phyloP scores from a whole-genome alignment of 495 filamentous ascomycete genomes.

The Aspergillus biplanus region DNA sequence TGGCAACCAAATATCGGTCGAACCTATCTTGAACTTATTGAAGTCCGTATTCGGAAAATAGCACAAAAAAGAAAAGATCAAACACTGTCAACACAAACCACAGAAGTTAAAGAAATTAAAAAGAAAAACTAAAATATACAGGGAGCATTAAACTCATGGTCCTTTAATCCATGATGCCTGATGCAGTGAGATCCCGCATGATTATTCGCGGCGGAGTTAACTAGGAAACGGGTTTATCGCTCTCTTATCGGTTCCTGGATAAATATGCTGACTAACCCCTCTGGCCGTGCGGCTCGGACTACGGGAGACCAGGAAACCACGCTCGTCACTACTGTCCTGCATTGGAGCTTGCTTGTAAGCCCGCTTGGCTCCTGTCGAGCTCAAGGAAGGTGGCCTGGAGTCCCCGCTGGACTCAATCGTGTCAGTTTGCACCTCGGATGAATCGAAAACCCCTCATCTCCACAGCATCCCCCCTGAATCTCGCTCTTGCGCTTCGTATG shows the following conservation, averaged over 20 bases:
- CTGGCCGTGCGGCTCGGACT: not conserved
- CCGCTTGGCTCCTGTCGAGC: not conserved
- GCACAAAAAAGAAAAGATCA: not conserved
- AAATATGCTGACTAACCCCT: constrained; percentile 4
- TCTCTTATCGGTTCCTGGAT: not conserved
- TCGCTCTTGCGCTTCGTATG: constrained; percentile 27
- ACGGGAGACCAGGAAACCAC: constrained; percentile 13
- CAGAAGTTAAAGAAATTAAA: not conserved
- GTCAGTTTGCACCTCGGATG: not conserved
- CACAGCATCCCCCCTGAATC: not conserved
- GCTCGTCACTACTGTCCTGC: not conserved
- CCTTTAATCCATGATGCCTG: not conserved
- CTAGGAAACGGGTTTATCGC: constrained; percentile 3
- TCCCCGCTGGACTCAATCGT: constrained; percentile 11
- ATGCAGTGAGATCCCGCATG: not conserved
- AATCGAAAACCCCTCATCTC: not conserved
- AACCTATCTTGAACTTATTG: too few relatives aligned
- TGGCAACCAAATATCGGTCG: too few relatives aligned
- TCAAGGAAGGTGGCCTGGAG: constrained; percentile 11
- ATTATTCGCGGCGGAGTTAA: constrained; percentile 3
- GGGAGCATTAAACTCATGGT: not conserved
- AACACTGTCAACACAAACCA: not conserved
- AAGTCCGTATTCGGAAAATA: too few relatives aligned
- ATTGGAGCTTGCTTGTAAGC: not conserved
- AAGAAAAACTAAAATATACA: not conserved